A percentile compares a stretch with the other conserved stretches of the same genome.
These are phyloP conservation scores for Caloboletus inedulis DNA, from an alignment of 1,284 basidiomycete genomes.

Conservation along the genomic window DNA sequence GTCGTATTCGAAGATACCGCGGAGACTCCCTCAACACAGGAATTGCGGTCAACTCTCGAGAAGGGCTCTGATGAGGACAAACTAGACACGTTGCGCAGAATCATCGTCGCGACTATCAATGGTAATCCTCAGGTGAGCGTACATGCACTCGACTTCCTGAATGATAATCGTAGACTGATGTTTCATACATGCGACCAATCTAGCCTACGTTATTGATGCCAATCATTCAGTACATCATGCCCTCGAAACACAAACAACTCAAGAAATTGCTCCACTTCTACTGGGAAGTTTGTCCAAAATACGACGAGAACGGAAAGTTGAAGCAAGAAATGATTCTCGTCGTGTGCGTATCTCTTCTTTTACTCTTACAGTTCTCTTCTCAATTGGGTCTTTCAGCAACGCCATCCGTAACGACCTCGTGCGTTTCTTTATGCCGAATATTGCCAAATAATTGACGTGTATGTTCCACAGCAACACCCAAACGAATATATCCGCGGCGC, in stretches of 20 bases:
- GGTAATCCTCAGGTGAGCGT: constrained; percentile 76
- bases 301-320: constrained; percentile 95
- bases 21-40: constrained; percentile 77
- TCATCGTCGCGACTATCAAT: constrained; percentile 95
- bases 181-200: neutral
- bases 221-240: constrained; percentile 90
- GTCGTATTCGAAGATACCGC: constrained; percentile 77
- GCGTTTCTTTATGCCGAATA: constrained; percentile 29
- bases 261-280: constrained; percentile 99
- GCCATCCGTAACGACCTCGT: constrained; percentile 97
- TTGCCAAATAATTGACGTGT: neutral
- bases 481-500: constrained; percentile 99
- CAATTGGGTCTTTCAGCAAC: constrained; percentile 55
- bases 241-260: constrained; percentile 92
- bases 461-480: constrained; percentile 80
- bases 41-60: constrained; percentile 85
- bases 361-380: neutral
- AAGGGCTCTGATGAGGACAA: constrained; percentile 98
- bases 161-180: constrained; percentile 9
- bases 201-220: constrained; percentile 94
- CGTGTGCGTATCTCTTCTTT: constrained; percentile 60
- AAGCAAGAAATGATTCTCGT: constrained; percentile 99
- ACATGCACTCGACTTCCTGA: neutral
- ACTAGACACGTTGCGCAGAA: constrained; percentile 93
- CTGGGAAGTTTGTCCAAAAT: constrained; percentile 99